These are phyloP conservation scores for Cystobasidiaceae sp. DNA, from an alignment of 1,284 basidiomycete genomes.

Conservation along the genomic window DNA sequence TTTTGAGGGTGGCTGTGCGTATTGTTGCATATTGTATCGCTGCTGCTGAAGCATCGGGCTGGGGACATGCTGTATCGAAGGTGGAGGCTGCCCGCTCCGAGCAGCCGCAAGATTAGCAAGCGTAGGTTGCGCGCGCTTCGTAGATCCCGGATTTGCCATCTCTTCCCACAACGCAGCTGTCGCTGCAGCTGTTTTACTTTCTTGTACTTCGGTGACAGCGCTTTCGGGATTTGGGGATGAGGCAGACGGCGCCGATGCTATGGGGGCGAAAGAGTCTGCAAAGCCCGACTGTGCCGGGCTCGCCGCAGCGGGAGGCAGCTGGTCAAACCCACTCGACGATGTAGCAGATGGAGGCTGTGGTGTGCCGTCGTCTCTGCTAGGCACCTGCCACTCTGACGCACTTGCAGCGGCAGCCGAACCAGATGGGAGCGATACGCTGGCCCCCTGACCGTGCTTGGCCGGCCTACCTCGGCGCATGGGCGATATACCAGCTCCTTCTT, in stretches of 20 bases:
- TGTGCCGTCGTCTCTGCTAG: background rate
- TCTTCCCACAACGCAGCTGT: conserved; percentile 18
- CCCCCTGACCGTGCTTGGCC: conserved; percentile 29
- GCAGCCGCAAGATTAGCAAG: conserved; percentile 23
- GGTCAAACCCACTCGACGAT: background rate
- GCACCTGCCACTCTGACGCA: conserved; percentile 1
- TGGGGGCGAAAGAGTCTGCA: conserved; percentile 21
- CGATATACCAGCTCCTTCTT: conserved; percentile 41
- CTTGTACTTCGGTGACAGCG: background rate
- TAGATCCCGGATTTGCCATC: conserved; percentile 10
- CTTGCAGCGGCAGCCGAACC: background rate
- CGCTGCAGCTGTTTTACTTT: conserved; percentile 17
- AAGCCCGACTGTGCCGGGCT: background rate
- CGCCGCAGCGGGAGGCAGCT: background rate
- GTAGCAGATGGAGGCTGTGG: background rate
- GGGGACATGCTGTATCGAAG: background rate
- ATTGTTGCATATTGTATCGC: conserved; percentile 14
- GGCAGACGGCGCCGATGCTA: background rate
- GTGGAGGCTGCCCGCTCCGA: background rate
- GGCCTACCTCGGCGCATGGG: conserved; percentile 49
- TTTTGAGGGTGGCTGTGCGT: background rate
- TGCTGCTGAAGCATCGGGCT: conserved; percentile 4
- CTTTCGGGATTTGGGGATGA: background rate
- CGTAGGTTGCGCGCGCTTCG: conserved; percentile 10
- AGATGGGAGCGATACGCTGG: too few species aligned